Percentiles rank a stretch among this genome's conserved stretches.
Evolutionary conservation across 2,329 filamentous ascomycete species (phyloP).

Genomic region (Scytalidium sp.): DNA sequence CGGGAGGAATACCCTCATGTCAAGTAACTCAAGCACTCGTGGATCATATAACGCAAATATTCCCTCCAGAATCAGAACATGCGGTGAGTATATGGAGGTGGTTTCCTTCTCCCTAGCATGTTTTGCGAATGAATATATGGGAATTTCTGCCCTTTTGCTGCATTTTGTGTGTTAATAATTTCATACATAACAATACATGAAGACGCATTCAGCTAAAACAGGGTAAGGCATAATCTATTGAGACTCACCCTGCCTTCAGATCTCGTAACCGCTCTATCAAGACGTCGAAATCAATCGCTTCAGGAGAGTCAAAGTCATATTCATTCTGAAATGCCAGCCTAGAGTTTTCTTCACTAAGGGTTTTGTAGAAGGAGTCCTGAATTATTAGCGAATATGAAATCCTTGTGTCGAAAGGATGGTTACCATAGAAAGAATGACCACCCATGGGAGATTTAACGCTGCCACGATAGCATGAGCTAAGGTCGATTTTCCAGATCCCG

Average conservation of each 20-base stretch:
- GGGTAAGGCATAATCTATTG: neutral
- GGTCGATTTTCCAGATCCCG: slow-evolving; percentile 92
- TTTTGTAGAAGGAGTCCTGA: slow-evolving; percentile 97
- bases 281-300: slow-evolving; percentile 92
- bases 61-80: slow-evolving; percentile 91
- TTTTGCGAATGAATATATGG: slow-evolving; percentile 91
- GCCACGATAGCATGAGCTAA: slow-evolving; percentile 88
- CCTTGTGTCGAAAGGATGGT: slow-evolving; percentile 17
- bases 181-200: neutral
- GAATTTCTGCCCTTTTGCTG: slow-evolving; percentile 85
- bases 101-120: slow-evolving; percentile 78
- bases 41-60: slow-evolving; percentile 93
- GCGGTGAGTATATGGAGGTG: slow-evolving; percentile 90
- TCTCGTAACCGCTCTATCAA: slow-evolving; percentile 76
- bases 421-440: slow-evolving; percentile 96
- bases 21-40: slow-evolving; percentile 79
- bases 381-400: slow-evolving; percentile 5
- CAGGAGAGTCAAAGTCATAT: slow-evolving; percentile 92
- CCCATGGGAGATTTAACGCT: slow-evolving; percentile 91
- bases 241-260: slow-evolving; percentile 80
- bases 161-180: slow-evolving; percentile 3
- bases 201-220: too few species aligned
- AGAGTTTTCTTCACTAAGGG: slow-evolving; percentile 74
- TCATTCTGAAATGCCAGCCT: slow-evolving; percentile 82
- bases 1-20: slow-evolving; percentile 68